phyloP scores from a whole-genome alignment of 139 green algal genomes.

The Diplosphaera chodatii region DNA sequence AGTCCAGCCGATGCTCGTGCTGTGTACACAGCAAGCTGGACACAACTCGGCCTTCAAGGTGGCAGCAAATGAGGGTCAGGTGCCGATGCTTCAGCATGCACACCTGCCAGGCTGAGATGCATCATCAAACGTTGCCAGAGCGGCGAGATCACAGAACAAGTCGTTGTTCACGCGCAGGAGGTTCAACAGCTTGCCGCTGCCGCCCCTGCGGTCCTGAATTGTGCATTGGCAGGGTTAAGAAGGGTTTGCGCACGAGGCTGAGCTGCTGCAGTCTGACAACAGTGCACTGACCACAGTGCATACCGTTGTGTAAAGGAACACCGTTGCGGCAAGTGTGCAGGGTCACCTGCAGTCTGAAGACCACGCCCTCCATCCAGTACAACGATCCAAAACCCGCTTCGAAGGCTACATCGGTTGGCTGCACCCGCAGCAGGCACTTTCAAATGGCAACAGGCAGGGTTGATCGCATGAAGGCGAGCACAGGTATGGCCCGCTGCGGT shows the following conservation, averaged over 20 bases:
- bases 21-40: not conserved
- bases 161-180: conserved; percentile 36
- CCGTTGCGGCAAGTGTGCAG: not conserved
- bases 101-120: not conserved
- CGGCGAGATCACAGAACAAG: conserved; percentile 25
- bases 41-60: too few relatives aligned
- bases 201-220: not conserved
- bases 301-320: too few relatives aligned
- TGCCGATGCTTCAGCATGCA: not conserved
- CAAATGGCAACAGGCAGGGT: too few relatives aligned
- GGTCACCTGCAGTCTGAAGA: conserved; percentile 17
- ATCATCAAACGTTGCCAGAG: conserved; percentile 21
- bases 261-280: too few relatives aligned
- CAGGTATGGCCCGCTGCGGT: too few relatives aligned
- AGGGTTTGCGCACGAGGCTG: too few relatives aligned
- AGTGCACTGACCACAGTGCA: too few relatives aligned
- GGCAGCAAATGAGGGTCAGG: too few relatives aligned
- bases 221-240: not conserved
- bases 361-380: conserved; percentile 25
- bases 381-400: conserved; percentile 19
- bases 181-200: conserved; percentile 20
- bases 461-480: too few relatives aligned
- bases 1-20: too few relatives aligned
- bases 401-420: not conserved
- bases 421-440: not conserved